Percentiles rank a stretch among this genome's conserved stretches.
These are phyloP conservation scores for Penicillium hesseltinei DNA, from an alignment of 2,329 filamentous ascomycete species.

Conservation along the genomic window DNA sequence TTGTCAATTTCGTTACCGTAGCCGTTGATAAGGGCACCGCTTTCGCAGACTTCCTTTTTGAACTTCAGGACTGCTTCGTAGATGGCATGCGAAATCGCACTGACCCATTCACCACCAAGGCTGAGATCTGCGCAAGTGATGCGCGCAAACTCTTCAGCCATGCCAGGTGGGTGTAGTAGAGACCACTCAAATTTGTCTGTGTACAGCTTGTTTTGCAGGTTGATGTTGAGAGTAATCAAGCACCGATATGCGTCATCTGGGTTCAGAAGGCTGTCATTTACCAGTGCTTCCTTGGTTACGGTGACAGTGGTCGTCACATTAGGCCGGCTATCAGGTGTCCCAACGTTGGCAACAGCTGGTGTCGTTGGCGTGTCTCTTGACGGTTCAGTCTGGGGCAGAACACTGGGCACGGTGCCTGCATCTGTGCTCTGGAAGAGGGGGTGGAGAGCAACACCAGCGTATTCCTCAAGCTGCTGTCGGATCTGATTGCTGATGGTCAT, in stretches of 20 bases:
- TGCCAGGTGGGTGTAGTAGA: constrained; percentile 82
- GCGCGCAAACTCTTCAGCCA: constrained; percentile 87
- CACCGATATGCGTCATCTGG: constrained; percentile 94
- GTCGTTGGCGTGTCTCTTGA: constrained; percentile 57
- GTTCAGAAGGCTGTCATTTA: constrained; percentile 73
- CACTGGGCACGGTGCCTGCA: constrained; percentile 25
- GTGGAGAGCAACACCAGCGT: constrained; percentile 89
- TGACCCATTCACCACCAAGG: constrained; percentile 86
- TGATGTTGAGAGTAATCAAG: constrained; percentile 86
- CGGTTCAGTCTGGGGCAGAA: constrained; percentile 32
- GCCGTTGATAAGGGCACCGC: constrained; percentile 72
- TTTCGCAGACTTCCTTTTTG: constrained; percentile 96
- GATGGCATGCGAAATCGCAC: constrained; percentile 91
- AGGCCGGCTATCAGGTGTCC: constrained; percentile 57
- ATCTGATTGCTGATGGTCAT: constrained; percentile 90
- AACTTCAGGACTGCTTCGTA: constrained; percentile 89
- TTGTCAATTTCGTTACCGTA: constrained; percentile 76
- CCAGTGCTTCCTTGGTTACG: constrained; percentile 39
- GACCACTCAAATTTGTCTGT: constrained; percentile 99
- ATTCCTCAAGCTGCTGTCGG: constrained; percentile 90
- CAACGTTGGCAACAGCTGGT: constrained; percentile 48
- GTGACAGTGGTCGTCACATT: constrained; percentile 24
- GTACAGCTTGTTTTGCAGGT: constrained; percentile 85
- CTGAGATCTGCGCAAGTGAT: constrained; percentile 91
- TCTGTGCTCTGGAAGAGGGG: constrained; percentile 71